Base-by-base conservation (phyloP, 495 filamentous ascomycete species). In the Podospora bellae-mahoneyi region DNA sequence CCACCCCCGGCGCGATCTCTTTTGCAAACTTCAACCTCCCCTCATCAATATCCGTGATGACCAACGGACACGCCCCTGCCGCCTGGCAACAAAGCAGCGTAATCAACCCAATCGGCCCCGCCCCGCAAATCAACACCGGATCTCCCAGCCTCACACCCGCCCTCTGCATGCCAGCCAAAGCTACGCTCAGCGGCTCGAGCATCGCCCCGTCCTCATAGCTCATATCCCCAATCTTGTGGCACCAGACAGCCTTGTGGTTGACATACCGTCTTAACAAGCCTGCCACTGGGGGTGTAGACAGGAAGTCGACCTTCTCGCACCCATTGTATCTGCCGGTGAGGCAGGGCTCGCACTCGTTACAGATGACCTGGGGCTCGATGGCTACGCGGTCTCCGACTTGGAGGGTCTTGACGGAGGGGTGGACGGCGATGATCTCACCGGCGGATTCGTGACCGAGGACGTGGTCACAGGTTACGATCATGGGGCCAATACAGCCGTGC, bases 361-460 rank as follows among this genome's bases (percentile, higher is more conserved):
- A 97, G 77, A 92, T 91, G 73, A 96, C 86, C 77, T 94, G 94
- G 58, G 93, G 93, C 80, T 97, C 93, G 75, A 97, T 86, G 62
- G 94, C 92, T 61, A 97, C 90, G 65, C 92, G 90, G 79, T 97
- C 93, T 74, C 93, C 93, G 23, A 88, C 83, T 74, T 91, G 86
- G 73, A 96, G 85, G 70, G 80, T 78, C 23, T 82, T 92, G 58
- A 97, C 93, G 13, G 86, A 89, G 65, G 93, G 87, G 68, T 94
- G 92, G 55, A 89, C 90, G 7, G 92, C 90, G 69, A 97, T 83
- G 64, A 97, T 78, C 73, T 91, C 87, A 67, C 93, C 93, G 32
- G 92, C 91, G 57, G 93, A 96, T 82, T 96, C 93, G 83, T 97
- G 93, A 69, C 93, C 93, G 34, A 97, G 89, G 73, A 97, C 91